Evolutionary conservation across 2,329 filamentous ascomycete genomes (phyloP).

Genomic region (Celoporthe dispersa): DNA sequence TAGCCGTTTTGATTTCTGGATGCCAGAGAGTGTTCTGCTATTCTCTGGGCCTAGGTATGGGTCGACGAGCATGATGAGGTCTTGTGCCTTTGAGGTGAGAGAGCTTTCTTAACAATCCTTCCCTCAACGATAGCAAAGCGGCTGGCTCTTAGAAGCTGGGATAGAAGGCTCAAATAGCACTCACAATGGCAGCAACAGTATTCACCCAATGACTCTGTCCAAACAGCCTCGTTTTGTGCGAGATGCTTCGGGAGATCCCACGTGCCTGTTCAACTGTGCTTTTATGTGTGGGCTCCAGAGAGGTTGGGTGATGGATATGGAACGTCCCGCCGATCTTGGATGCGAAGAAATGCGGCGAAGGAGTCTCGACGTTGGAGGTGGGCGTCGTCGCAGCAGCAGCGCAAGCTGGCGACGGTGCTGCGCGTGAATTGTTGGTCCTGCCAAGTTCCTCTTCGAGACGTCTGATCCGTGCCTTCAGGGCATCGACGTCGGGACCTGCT

Average conservation of each 20-base stretch:
- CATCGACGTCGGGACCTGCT: slow-evolving; percentile 39
- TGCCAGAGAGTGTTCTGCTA: slow-evolving; percentile 32
- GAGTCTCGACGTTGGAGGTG: slow-evolving; percentile 36
- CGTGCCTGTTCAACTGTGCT: background rate
- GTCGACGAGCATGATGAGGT: slow-evolving; percentile 11
- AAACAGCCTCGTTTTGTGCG: slow-evolving; percentile 28
- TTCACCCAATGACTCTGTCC: slow-evolving; percentile 28
- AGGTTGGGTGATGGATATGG: slow-evolving; percentile 42
- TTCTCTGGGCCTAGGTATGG: slow-evolving; percentile 1
- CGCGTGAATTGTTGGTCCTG: slow-evolving; percentile 26
- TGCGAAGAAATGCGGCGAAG: slow-evolving; percentile 35
- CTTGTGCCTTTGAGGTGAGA: slow-evolving; percentile 5
- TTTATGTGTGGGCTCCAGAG: slow-evolving; percentile 38
- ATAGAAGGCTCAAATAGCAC: background rate
- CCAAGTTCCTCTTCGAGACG: slow-evolving; percentile 49
- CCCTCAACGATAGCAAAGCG: background rate
- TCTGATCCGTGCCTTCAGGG: slow-evolving; percentile 45
- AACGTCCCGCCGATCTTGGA: slow-evolving; percentile 47
- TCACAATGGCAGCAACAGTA: slow-evolving; percentile 11
- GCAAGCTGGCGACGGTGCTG: slow-evolving; percentile 20
- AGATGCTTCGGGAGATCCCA: slow-evolving; percentile 16
- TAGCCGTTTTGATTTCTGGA: slow-evolving; percentile 47
- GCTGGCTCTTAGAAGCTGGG: background rate
- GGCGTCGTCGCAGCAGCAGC: slow-evolving; percentile 30
- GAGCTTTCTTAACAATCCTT: background rate